Percentiles rank a stretch among this genome's conserved stretches.
Conservation (phyloP, 148 eudicot species). For the Silene conica region DNA sequence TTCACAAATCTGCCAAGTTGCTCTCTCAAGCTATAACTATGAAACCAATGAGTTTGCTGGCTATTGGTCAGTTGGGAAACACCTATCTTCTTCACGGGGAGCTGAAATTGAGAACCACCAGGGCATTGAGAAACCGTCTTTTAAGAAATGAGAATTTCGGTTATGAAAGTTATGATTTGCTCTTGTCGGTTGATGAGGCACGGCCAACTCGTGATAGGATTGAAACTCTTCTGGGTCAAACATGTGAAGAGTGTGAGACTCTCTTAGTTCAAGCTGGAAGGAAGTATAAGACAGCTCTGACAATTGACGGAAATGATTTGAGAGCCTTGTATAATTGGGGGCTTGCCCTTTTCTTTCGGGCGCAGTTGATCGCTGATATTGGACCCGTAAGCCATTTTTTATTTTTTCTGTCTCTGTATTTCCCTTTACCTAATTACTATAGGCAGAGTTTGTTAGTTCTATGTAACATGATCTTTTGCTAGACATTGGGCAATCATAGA, state of each 20-base stretch:
- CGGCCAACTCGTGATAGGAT: conserved; percentile 39
- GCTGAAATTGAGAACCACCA: conserved; percentile 60
- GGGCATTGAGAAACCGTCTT: conserved; percentile 59
- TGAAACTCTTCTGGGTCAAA: conserved; percentile 45
- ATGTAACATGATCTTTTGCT: neutral
- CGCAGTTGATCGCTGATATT: conserved; percentile 88
- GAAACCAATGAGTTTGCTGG: conserved; percentile 93
- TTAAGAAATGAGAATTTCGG: conserved; percentile 31
- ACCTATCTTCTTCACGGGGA: conserved; percentile 98
- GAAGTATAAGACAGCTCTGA: conserved; percentile 66
- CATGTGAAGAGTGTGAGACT: conserved; percentile 91
- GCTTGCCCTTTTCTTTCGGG: conserved; percentile 86
- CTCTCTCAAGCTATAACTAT: conserved; percentile 69
- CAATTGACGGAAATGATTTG: conserved; percentile 85
- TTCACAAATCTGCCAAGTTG: conserved; percentile 53
- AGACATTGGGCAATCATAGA: neutral
- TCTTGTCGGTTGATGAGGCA: conserved; percentile 26
- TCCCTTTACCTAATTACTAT: neutral
- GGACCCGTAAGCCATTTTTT: conserved; percentile 71
- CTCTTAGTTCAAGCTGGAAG: conserved; percentile 87
- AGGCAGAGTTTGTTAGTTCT: neutral
- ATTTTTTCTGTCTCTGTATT: neutral
- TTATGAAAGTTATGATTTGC: conserved; percentile 23
- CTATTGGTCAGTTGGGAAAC: conserved; percentile 86
- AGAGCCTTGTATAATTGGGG: conserved; percentile 98